A percentile compares a stretch with the other conserved stretches of the same genome.
These are phyloP conservation scores for Inonotus hispidus DNA, from an alignment of 1,284 basidiomycete genomes.

Conservation along the genomic window DNA sequence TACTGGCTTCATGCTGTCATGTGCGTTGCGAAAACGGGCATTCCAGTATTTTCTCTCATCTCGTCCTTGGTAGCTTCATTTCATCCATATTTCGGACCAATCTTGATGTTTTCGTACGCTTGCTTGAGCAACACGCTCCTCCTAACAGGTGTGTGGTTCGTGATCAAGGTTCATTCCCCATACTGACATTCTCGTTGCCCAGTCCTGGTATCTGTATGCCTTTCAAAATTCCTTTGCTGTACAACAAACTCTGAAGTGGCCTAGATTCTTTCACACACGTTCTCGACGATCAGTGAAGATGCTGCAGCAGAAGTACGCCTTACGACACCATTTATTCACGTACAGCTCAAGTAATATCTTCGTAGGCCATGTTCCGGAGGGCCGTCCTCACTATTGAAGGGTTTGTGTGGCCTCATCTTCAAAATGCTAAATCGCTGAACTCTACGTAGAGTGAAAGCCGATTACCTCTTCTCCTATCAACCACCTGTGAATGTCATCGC, in stretches of 20 bases:
- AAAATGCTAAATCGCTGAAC: constrained; percentile 26
- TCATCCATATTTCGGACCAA: constrained; percentile 79
- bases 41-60: constrained; percentile 1
- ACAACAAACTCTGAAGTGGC: constrained; percentile 25
- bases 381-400: constrained; percentile 90
- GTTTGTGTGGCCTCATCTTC: constrained; percentile 31
- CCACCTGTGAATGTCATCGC: constrained; percentile 86
- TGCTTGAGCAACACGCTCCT: constrained; percentile 85
- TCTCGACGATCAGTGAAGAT: constrained; percentile 87
- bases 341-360: constrained; percentile 4
- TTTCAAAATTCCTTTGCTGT: not conserved
- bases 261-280: constrained; percentile 90
- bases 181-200: constrained; percentile 12
- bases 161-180: not conserved
- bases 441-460: constrained; percentile 65
- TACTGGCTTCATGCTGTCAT: constrained; percentile 72
- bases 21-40: constrained; percentile 26
- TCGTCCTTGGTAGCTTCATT: constrained; percentile 54
- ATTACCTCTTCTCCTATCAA: constrained; percentile 90
- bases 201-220: constrained; percentile 75
- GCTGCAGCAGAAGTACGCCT: constrained; percentile 76
- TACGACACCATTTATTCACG: not conserved
- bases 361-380: constrained; percentile 84
- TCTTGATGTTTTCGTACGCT: constrained; percentile 83
- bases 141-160: constrained; percentile 54